Conservation (phyloP, 768 basidiomycete species). For the Suillus tomentosus region DNA sequence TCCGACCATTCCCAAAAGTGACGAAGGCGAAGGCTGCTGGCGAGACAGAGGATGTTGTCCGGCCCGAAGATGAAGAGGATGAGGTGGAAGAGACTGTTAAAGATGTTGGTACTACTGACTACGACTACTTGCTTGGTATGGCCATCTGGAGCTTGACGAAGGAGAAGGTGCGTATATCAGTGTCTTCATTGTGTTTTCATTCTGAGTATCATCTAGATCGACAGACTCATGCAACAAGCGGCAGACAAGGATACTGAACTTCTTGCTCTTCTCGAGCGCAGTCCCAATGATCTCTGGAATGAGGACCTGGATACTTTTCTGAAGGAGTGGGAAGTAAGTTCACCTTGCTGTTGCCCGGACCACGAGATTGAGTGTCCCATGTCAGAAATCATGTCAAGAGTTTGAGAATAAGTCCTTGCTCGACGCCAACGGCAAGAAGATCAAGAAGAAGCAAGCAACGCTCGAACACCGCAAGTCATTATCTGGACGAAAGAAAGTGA, state of each 20-base stretch:
- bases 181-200: constrained; percentile 13
- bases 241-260: constrained; percentile 84
- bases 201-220: constrained; percentile 55
- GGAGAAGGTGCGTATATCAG: constrained; percentile 65
- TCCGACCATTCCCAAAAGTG: constrained; percentile 90
- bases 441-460: constrained; percentile 58
- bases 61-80: constrained; percentile 51
- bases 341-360: constrained; percentile 2
- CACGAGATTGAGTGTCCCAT: constrained; percentile 9
- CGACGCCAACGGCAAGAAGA: constrained; percentile 52
- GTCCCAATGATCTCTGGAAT: constrained; percentile 87
- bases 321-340: constrained; percentile 79
- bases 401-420: constrained; percentile 48
- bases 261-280: constrained; percentile 70
- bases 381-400: constrained; percentile 41
- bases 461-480: constrained; percentile 57
- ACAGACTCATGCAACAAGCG: constrained; percentile 78
- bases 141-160: constrained; percentile 92
- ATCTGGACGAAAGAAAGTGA: constrained; percentile 39
- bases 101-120: constrained; percentile 60
- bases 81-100: constrained; percentile 50
- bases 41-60: constrained; percentile 60
- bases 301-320: constrained; percentile 84
- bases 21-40: constrained; percentile 52
- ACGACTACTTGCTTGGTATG: constrained; percentile 94